Conservation (phyloP, 306 rosid genomes). For the Prunus salicina region DNA sequence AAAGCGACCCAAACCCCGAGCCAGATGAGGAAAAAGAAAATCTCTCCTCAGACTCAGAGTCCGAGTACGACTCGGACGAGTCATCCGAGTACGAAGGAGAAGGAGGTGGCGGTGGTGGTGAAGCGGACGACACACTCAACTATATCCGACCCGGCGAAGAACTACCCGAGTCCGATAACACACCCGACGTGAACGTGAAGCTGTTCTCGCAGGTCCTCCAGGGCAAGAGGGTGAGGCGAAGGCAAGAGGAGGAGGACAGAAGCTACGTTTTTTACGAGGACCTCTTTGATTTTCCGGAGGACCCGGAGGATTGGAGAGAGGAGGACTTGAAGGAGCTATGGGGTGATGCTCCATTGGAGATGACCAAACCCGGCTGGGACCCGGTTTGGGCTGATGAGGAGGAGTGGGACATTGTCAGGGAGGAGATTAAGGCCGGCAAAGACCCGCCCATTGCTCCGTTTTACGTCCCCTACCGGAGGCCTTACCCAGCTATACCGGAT, state of each 20-base stretch:
- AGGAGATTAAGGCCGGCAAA: conserved; percentile 44
- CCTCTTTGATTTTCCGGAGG: conserved; percentile 60
- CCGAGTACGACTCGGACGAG: conserved; percentile 27
- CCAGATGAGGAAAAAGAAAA: conserved; percentile 15
- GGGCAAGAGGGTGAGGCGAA: conserved; percentile 24
- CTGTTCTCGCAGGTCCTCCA: conserved; percentile 26
- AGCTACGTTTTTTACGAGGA: conserved; percentile 10
- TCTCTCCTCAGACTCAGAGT: conserved; percentile 17
- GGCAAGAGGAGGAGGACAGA: conserved; percentile 26
- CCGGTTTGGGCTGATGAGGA: conserved; percentile 60
- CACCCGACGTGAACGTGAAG: conserved; percentile 34
- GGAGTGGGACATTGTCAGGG: conserved; percentile 50
- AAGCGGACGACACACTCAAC: conserved; percentile 19
- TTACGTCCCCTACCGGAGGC: conserved; percentile 67
- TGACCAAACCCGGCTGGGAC: conserved; percentile 84
- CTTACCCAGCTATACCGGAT: conserved; percentile 57
- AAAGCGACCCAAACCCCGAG: neutral
- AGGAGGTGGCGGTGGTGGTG: neutral
- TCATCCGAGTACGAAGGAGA: conserved; percentile 17
- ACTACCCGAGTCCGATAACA: conserved; percentile 25
- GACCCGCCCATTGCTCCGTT: conserved; percentile 74
- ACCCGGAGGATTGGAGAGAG: conserved; percentile 71
- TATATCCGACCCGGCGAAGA: conserved; percentile 27
- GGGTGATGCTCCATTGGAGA: conserved; percentile 54
- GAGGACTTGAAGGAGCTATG: conserved; percentile 72